These are phyloP conservation scores for Fusarium sp. DNA, from an alignment of 2,329 filamentous ascomycete species.

Conservation along the genomic window DNA sequence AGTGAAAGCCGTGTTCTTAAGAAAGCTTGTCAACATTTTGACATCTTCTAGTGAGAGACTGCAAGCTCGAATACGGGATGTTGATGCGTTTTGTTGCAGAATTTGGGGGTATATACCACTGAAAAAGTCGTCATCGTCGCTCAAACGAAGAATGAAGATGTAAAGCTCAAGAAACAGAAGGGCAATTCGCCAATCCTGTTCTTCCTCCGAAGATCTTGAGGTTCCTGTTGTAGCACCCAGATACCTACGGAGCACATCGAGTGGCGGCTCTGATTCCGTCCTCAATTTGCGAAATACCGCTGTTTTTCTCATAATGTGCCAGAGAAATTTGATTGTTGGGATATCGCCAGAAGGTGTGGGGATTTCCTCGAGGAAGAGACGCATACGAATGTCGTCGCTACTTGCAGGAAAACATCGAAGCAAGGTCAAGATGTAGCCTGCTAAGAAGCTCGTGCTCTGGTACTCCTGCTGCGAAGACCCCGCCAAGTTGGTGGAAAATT, in stretches of 20 bases:
- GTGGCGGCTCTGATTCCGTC: slow-evolving; percentile 49
- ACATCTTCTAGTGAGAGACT: slow-evolving; percentile 80
- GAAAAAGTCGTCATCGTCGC: slow-evolving; percentile 97
- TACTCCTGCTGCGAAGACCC: slow-evolving; percentile 51
- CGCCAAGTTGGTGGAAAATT: slow-evolving; percentile 52
- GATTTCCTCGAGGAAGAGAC: slow-evolving; percentile 76
- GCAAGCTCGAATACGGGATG: slow-evolving; percentile 69
- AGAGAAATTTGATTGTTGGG: slow-evolving; percentile 76
- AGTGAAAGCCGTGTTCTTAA: slow-evolving; percentile 92
- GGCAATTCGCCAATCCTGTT: slow-evolving; percentile 85
- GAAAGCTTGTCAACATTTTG: slow-evolving; percentile 80
- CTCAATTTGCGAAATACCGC: slow-evolving; percentile 54
- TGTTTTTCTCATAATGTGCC: slow-evolving; percentile 71
- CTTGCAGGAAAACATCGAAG: slow-evolving; percentile 85
- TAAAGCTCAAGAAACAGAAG: slow-evolving; percentile 95
- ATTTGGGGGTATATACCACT: slow-evolving; percentile 63
- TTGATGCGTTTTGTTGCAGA: slow-evolving; percentile 56
- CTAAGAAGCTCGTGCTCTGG: slow-evolving; percentile 73
- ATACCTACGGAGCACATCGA: slow-evolving; percentile 52
- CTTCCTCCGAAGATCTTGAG: slow-evolving; percentile 46
- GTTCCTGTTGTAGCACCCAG: slow-evolving; percentile 49
- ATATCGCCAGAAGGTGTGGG: slow-evolving; percentile 67
- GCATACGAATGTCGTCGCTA: slow-evolving; percentile 94
- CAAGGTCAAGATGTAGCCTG: slow-evolving; percentile 88
- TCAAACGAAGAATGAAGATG: slow-evolving; percentile 90